Evolutionary conservation across 2,329 filamentous ascomycete genomes (phyloP).

Genomic region (Aspergillus chevalieri): DNA sequence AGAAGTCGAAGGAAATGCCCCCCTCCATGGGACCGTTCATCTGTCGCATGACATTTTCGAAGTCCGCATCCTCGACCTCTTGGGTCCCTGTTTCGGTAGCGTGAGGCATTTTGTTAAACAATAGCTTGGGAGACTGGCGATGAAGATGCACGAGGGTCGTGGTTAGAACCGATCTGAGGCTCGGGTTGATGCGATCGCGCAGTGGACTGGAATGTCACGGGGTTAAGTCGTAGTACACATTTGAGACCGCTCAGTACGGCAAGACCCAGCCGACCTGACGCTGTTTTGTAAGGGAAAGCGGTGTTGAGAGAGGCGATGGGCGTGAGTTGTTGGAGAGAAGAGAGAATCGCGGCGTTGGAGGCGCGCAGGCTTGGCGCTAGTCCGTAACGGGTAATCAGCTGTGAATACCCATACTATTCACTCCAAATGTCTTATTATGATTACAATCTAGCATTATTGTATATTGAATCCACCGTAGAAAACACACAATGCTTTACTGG

Average conservation of each 20-base stretch:
- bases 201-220: neutral
- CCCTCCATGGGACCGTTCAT: slow-evolving; percentile 34
- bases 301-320: neutral
- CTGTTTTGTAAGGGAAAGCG: neutral
- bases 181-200: neutral
- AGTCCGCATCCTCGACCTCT: slow-evolving; percentile 33
- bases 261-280: neutral
- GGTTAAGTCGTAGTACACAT: slow-evolving; percentile 3
- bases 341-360: slow-evolving; percentile 2
- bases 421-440: neutral
- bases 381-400: slow-evolving; percentile 22
- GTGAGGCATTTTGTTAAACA: slow-evolving; percentile 31
- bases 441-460: slow-evolving; percentile 9
- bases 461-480: slow-evolving; percentile 52
- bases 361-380: slow-evolving; percentile 13
- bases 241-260: slow-evolving; percentile 7
- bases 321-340: slow-evolving; percentile 3
- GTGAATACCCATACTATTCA: neutral
- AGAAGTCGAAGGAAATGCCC: slow-evolving; percentile 34
- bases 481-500: slow-evolving; percentile 68
- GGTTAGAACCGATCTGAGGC: neutral
- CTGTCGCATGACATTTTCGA: slow-evolving; percentile 37
- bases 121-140: slow-evolving; percentile 1
- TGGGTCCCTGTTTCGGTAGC: slow-evolving; percentile 24
- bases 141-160: neutral